These are phyloP conservation scores for Zasmidium cellare DNA, from an alignment of 2,329 filamentous ascomycete species.

Conservation along the genomic window DNA sequence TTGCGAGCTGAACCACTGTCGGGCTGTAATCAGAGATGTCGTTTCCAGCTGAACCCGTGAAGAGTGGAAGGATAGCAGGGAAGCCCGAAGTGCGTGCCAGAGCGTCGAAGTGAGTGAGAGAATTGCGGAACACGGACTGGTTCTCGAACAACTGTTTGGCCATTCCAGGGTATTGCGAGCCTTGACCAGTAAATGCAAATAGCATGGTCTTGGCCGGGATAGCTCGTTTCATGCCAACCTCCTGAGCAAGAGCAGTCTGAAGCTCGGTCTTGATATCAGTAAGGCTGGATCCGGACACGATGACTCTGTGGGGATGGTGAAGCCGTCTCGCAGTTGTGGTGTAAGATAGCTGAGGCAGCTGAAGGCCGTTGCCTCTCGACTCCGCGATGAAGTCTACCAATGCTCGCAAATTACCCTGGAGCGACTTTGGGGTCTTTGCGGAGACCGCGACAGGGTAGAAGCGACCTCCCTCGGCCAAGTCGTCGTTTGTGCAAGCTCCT, in stretches of 20 bases:
- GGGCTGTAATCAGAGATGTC: constrained; percentile 6
- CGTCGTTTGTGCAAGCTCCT: constrained; percentile 1
- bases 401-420: constrained; percentile 10
- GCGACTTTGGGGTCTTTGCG: constrained; percentile 23
- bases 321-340: constrained; percentile 28
- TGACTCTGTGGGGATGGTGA: constrained; percentile 21
- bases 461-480: not conserved
- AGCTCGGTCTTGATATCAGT: constrained; percentile 14
- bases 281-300: constrained; percentile 2
- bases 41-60: not conserved
- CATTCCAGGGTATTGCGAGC: constrained; percentile 20
- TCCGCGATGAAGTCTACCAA: constrained; percentile 4
- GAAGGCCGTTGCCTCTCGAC: not conserved
- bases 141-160: constrained; percentile 22
- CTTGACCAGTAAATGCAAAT: constrained; percentile 24
- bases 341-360: constrained; percentile 17
- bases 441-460: constrained; percentile 19
- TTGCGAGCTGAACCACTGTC: constrained; percentile 40
- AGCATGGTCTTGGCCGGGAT: constrained; percentile 20
- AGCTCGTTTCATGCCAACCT: constrained; percentile 29
- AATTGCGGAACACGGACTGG: constrained; percentile 3
- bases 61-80: constrained; percentile 27
- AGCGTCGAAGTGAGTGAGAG: constrained; percentile 17
- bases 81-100: constrained; percentile 32
- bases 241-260: constrained; percentile 31